phyloP scores from a whole-genome alignment of 169 alveolate genomes.

The Miamiensis avidus region DNA sequence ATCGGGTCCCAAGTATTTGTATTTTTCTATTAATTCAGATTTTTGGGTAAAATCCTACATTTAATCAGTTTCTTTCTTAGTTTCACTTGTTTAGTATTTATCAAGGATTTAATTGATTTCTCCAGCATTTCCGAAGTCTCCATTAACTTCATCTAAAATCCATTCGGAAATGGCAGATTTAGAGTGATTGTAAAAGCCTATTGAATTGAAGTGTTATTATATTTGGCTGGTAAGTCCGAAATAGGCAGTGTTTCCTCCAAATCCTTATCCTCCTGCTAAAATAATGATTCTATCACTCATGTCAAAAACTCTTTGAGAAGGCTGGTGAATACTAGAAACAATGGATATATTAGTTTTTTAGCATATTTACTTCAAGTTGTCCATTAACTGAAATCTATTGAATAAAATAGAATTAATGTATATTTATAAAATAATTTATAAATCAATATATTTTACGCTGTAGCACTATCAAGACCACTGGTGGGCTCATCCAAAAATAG shows the following conservation, averaged over 20 bases:
- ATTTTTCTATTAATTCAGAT: background rate
- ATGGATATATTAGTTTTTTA: background rate
- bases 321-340: background rate
- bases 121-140: background rate
- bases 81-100: no score
- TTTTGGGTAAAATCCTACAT: background rate
- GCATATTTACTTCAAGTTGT: background rate
- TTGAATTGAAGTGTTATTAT: background rate
- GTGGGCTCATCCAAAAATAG: conserved; percentile 40
- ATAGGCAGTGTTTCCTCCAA: background rate
- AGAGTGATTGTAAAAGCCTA: background rate
- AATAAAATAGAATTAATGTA: no score
- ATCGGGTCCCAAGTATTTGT: no score
- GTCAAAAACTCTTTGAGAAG: background rate
- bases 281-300: background rate
- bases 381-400: background rate
- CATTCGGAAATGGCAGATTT: background rate
- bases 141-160: background rate
- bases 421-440: no score
- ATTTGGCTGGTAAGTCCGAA: background rate
- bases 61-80: background rate
- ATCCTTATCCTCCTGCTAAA: background rate
- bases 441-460: background rate
- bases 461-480: conserved; percentile 21
- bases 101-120: background rate